phyloP scores from a whole-genome alignment of 768 basidiomycete species.

The Melanogaster broomeanus region DNA sequence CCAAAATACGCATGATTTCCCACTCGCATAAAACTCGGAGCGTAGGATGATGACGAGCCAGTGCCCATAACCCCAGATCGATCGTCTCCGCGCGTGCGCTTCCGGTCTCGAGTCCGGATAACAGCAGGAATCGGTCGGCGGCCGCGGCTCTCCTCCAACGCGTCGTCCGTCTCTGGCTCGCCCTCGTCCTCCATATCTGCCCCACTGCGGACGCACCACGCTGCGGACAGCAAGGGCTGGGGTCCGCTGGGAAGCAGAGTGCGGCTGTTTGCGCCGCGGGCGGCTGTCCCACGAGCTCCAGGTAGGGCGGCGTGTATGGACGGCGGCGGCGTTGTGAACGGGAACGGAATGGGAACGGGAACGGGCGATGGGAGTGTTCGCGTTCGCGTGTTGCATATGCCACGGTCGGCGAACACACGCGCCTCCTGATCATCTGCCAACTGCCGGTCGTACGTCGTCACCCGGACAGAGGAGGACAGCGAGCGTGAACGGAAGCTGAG shows the following conservation, averaged over 20 bases:
- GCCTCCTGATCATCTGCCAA: conserved; percentile 35
- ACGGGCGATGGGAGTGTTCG: conserved; percentile 1
- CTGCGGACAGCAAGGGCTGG: conserved; percentile 52
- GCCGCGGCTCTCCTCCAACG: conserved; percentile 32
- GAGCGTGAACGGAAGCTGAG: conserved; percentile 41
- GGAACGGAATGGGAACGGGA: neutral
- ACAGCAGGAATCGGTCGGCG: conserved; percentile 64
- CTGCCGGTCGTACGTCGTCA: conserved; percentile 17
- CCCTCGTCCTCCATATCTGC: conserved; percentile 82
- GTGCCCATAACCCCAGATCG: conserved; percentile 8
- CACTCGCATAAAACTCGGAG: neutral
- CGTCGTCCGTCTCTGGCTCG: conserved; percentile 56
- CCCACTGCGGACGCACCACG: conserved; percentile 64
- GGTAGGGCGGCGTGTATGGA: neutral
- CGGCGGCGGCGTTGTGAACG: neutral
- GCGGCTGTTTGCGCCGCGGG: conserved; percentile 25
- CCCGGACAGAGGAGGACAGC: conserved; percentile 22
- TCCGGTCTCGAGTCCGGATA: conserved; percentile 77
- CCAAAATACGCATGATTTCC: neutral
- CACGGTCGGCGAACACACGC: conserved; percentile 39
- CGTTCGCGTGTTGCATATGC: conserved; percentile 12
- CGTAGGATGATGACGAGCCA: conserved; percentile 19
- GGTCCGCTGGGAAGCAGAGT: conserved; percentile 64
- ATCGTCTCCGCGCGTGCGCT: conserved; percentile 49
- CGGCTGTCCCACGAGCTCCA: neutral